Evolutionary conservation across 257 asterid species (phyloP).

Genomic region (Solanum corneliomulleri): DNA sequence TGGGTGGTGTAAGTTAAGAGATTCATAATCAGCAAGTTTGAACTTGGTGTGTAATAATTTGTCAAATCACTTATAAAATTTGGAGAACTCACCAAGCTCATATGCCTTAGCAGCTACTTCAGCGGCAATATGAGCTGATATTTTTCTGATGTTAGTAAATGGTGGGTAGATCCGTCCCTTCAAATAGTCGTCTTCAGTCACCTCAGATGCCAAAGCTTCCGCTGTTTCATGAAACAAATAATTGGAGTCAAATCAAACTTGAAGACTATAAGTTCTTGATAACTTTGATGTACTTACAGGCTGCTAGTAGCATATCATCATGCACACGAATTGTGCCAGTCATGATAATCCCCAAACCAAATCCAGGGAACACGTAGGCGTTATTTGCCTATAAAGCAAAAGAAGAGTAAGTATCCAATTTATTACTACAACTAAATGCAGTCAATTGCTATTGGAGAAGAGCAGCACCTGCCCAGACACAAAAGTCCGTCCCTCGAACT

Average conservation of each 20-base stretch:
- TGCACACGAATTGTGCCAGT: constrained; percentile 89
- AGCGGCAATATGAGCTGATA: constrained; percentile 87
- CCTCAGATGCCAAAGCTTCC: constrained; percentile 71
- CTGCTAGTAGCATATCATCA: constrained; percentile 75
- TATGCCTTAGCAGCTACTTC: constrained; percentile 86
- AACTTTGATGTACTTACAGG: constrained; percentile 46
- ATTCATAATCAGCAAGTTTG: neutral
- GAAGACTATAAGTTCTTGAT: neutral
- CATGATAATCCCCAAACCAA: constrained; percentile 87
- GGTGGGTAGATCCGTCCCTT: constrained; percentile 89
- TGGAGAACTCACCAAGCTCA: constrained; percentile 61
- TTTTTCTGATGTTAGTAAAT: constrained; percentile 63
- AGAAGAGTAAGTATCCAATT: neutral
- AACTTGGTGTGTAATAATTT: neutral
- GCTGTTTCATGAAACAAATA: constrained; percentile 31
- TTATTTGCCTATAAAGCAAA: constrained; percentile 57
- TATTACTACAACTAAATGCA: neutral
- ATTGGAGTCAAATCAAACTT: neutral
- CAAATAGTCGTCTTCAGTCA: constrained; percentile 52
- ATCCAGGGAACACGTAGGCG: constrained; percentile 95
- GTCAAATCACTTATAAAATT: neutral
- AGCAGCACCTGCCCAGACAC: constrained; percentile 77
- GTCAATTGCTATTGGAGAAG: neutral
- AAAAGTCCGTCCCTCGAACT: constrained; percentile 47
- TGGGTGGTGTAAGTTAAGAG: neutral